phyloP scores from a whole-genome alignment of 176 grass and related monocot genomes.

The Aegilops speltoides region DNA sequence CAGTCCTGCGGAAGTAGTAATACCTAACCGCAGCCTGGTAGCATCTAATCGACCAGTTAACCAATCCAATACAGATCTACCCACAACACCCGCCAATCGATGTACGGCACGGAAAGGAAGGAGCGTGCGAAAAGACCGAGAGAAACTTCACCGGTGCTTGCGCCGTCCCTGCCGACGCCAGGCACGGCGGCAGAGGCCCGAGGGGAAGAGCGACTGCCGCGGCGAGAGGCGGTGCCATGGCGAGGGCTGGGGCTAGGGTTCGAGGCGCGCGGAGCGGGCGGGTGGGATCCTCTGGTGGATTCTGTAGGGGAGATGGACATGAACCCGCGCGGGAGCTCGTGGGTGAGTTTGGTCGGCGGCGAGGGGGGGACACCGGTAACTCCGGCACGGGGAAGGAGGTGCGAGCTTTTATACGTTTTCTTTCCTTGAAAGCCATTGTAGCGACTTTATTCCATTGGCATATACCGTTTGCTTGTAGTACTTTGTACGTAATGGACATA shows the following conservation, averaged over 20 bases:
- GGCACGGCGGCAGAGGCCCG: constrained; percentile 3
- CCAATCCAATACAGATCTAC: constrained; percentile 32
- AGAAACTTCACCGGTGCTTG: constrained; percentile 43
- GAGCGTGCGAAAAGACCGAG: neutral
- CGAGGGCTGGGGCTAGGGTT: constrained; percentile 39
- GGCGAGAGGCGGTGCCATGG: constrained; percentile 59
- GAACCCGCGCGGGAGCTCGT: constrained; percentile 55
- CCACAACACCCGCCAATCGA: neutral
- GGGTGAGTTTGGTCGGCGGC: constrained; percentile 14
- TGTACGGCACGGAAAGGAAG: neutral
- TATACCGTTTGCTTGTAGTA: too few species aligned
- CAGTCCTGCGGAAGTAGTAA: neutral
- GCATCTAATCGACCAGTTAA: neutral
- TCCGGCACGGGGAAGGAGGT: neutral
- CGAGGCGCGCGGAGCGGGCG: constrained; percentile 16
- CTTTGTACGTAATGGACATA: too few species aligned
- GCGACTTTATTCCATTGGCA: too few species aligned
- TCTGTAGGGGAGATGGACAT: constrained; percentile 80
- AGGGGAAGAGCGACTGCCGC: constrained; percentile 35
- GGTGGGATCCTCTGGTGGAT: constrained; percentile 60
- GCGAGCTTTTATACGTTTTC: constrained; percentile 14
- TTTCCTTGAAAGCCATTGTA: too few species aligned
- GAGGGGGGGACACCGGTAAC: neutral
- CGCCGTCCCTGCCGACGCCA: neutral
- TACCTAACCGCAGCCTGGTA: neutral